These are phyloP conservation scores for Coprinopsis cinerea DNA, from an alignment of 768 basidiomycete genomes.

Conservation along the genomic window DNA sequence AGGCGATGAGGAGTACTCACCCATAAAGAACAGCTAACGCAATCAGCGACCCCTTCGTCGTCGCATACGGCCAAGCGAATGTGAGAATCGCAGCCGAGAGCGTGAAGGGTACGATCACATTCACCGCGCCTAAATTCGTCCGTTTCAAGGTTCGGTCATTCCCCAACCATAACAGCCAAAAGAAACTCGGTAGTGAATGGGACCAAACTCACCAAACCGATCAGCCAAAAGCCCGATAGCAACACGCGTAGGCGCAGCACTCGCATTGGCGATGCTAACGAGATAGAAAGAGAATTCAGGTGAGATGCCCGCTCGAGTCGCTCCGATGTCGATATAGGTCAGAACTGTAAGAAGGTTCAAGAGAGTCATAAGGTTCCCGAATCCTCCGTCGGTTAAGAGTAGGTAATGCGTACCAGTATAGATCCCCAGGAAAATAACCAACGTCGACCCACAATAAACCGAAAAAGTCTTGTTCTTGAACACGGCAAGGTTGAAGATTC, in stretches of 20 bases:
- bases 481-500: constrained; percentile 42
- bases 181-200: neutral
- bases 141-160: neutral
- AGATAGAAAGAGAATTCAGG: constrained; percentile 50
- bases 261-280: constrained; percentile 56
- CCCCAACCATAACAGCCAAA: too few species aligned
- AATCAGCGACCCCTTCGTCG: constrained; percentile 34
- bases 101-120: constrained; percentile 50
- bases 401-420: constrained; percentile 42
- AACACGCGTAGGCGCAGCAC: constrained; percentile 51
- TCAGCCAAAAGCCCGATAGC: constrained; percentile 44
- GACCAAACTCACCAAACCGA: constrained; percentile 33
- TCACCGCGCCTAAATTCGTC: constrained; percentile 42
- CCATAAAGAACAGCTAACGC: constrained; percentile 53
- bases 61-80: constrained; percentile 55
- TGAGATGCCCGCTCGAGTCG: constrained; percentile 38
- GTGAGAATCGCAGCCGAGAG: constrained; percentile 44
- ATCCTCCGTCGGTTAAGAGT: neutral
- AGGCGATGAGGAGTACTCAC: too few species aligned
- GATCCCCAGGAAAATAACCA: constrained; percentile 51
- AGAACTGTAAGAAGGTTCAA: constrained; percentile 29
- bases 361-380: too few species aligned
- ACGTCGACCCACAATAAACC: constrained; percentile 43
- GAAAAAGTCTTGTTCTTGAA: constrained; percentile 45
- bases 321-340: constrained; percentile 54